Conservation (phyloP, 345 rosid species). For the Turnera subulata region DNA sequence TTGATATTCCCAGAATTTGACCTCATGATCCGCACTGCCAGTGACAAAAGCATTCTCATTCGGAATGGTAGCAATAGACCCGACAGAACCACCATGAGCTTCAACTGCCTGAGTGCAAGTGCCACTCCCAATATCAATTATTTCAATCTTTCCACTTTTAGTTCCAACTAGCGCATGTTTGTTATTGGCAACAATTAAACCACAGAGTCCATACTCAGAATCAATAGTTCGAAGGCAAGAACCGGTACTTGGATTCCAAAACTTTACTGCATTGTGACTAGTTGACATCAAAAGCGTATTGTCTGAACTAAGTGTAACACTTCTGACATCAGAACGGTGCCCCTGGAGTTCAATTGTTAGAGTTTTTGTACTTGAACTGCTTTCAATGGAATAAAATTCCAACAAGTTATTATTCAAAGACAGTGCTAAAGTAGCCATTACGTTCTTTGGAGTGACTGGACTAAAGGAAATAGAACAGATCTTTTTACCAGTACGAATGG, state of each 20-base stretch:
- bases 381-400: constrained; percentile 74
- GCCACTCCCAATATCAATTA: constrained; percentile 84
- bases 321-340: constrained; percentile 91
- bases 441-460: constrained; percentile 55
- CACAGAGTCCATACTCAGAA: constrained; percentile 92
- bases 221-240: constrained; percentile 85
- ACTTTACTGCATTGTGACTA: constrained; percentile 82
- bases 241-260: constrained; percentile 98
- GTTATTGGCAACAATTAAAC: constrained; percentile 74
- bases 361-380: constrained; percentile 42
- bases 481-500: constrained; percentile 71
- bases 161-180: constrained; percentile 91
- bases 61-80: constrained; percentile 70
- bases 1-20: constrained; percentile 89
- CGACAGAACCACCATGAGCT: constrained; percentile 86
- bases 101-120: constrained; percentile 63
- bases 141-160: constrained; percentile 74
- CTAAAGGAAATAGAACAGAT: constrained; percentile 78
- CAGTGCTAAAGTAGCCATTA: constrained; percentile 66
- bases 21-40: constrained; percentile 91
- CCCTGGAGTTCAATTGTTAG: constrained; percentile 83
- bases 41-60: constrained; percentile 81
- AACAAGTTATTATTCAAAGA: constrained; percentile 83
- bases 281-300: constrained; percentile 89
- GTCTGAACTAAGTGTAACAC: constrained; percentile 83